Evolutionary conservation across 2,329 filamentous ascomycete genomes (phyloP), one percentile per base, ranked within the genome.

Genomic region (Paracorniculantispora psalliotae): DNA sequence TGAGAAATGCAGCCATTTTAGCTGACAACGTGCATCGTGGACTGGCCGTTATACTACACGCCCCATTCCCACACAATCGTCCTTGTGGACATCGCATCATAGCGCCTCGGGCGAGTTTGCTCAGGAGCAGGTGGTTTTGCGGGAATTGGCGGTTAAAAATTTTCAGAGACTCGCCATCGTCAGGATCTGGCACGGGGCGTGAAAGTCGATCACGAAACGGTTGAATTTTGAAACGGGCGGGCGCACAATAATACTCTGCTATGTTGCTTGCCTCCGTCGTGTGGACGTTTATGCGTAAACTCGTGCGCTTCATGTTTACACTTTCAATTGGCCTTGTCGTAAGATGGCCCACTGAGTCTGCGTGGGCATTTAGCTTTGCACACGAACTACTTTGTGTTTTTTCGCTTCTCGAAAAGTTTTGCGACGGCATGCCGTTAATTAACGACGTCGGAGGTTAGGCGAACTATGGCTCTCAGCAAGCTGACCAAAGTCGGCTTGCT

Each of bases 1-100:
- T 30, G 7, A 41, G 33, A 33, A 49, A 37, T 44, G 30, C 17
- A 41, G 54, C 44, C 25, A 30, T 41, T 17, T 25, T 41, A 39
- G 33, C 41, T 23, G 47, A 25, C 41, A 57, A 57, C 55, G 55
- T 57, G 55, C 55, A 57, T 51, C 55, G 37, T 51, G 47, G 55
- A 57, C 46, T 57, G 55, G 55, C 47, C n/a, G 15, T 26, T 57
- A 25, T 21, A 51, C 35, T 33, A 43, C 55, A 57, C 55, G 19
- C 55, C 55, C 47, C 37, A 17, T 57, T 50, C 19, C 52, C 55
- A 57, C 55, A 51, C 23, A 30, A 50, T 43, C 37, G 35, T n/a
- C 26, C 17, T 21, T 41, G 46, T 51, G 55, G 44, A 17, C 44
- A 25, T 43, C 13, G 33, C 33, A 49, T 50, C 46, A 43, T 35